A percentile compares a stretch with the other conserved stretches of the same genome.
Evolutionary conservation across 1,284 basidiomycete species (phyloP).

Genomic region (Ganoderma multipileum): DNA sequence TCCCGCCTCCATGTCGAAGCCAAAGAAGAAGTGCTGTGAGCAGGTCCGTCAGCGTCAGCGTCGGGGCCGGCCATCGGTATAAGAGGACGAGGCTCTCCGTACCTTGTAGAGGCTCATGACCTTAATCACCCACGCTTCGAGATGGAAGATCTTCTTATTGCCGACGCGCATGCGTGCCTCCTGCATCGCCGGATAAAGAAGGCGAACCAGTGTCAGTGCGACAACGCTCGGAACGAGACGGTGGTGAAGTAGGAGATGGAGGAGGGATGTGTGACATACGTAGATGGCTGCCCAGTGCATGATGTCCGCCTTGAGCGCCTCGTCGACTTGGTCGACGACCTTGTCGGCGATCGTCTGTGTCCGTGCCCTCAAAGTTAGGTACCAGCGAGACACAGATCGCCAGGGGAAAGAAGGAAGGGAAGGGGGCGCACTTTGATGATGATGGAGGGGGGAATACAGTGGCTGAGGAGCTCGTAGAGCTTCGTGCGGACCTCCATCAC

Average conservation of each 20-base stretch:
- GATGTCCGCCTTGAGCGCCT: conserved; percentile 86
- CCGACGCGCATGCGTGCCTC: conserved; percentile 91
- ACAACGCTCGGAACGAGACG: too few relatives aligned
- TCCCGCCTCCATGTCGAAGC: conserved; percentile 29
- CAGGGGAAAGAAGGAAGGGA: neutral
- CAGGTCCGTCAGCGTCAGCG: neutral
- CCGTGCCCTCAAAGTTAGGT: conserved; percentile 12
- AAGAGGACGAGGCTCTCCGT: neutral
- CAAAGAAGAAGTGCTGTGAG: conserved; percentile 28
- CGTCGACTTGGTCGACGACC: conserved; percentile 88
- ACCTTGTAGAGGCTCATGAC: conserved; percentile 85
- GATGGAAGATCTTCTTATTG: conserved; percentile 94
- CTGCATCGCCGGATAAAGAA: conserved; percentile 47
- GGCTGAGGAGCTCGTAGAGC: conserved; percentile 95
- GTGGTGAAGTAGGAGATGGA: neutral
- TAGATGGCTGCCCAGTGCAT: conserved; percentile 98
- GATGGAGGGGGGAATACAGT: conserved; percentile 96
- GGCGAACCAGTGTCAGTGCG: too few relatives aligned
- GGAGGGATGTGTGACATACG: conserved; percentile 54
- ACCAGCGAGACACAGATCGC: neutral
- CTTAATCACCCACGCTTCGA: conserved; percentile 93
- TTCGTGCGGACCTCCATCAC: conserved; percentile 93
- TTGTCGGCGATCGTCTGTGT: conserved; percentile 87
- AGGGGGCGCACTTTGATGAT: conserved; percentile 79
- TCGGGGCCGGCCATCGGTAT: neutral